A percentile compares a stretch with the other conserved stretches of the same genome.
phyloP scores from a whole-genome alignment of 2,329 filamentous ascomycete genomes.

The Orbilia blumenaviensis region DNA sequence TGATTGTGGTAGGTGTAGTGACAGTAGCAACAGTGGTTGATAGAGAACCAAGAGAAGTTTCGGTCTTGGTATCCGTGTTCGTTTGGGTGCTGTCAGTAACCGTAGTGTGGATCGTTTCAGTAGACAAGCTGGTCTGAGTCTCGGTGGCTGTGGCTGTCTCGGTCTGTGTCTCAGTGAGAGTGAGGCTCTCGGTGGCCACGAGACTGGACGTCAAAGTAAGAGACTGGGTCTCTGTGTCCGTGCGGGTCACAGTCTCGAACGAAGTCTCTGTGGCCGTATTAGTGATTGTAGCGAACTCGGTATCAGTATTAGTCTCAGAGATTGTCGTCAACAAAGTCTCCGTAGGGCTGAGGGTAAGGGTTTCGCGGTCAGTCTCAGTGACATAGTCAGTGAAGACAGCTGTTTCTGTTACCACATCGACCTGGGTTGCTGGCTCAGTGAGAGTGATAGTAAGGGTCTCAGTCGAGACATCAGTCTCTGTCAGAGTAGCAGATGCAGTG shows the following conservation, averaged over 20 bases:
- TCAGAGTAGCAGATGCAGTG: conserved; percentile 3
- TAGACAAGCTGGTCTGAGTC: conserved; percentile 3
- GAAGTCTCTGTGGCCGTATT: conserved; percentile 10
- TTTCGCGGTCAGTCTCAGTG: background rate
- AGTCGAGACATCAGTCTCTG: conserved; percentile 9
- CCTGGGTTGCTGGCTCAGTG: conserved; percentile 4
- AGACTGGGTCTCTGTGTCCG: conserved; percentile 1
- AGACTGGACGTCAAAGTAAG: conserved; percentile 4
- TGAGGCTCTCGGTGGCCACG: conserved; percentile 3
- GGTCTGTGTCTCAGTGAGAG: background rate
- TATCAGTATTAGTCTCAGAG: no score
- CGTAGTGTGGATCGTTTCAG: background rate
- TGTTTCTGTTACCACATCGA: conserved; percentile 3
- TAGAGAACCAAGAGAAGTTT: background rate
- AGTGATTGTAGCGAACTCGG: no score
- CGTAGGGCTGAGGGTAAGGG: background rate
- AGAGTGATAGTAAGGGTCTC: background rate
- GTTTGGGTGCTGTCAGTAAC: conserved; percentile 27
- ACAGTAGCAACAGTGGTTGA: background rate
- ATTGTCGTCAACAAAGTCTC: background rate
- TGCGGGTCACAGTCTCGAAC: background rate
- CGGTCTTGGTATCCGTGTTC: background rate
- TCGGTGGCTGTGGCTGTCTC: background rate
- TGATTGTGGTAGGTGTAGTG: conserved; percentile 7
- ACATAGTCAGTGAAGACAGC: background rate